Evolutionary conservation across 306 rosid genomes (phyloP).

Genomic region (Glycine soja): DNA sequence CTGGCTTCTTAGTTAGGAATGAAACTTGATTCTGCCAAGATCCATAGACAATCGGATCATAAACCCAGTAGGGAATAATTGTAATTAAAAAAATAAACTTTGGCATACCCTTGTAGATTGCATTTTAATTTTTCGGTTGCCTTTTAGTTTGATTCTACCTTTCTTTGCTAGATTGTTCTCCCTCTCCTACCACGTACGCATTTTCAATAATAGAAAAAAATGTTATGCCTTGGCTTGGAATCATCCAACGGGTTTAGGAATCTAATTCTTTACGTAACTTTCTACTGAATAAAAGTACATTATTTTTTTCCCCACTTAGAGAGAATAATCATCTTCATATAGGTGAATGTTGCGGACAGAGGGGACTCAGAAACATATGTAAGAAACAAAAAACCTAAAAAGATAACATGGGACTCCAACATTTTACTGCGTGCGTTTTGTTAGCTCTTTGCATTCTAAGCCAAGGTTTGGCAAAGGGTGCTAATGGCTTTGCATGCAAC

Average conservation of each 20-base stretch:
- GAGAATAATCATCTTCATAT: constrained; percentile 44
- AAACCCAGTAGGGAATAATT: not conserved
- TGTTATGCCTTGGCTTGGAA: constrained; percentile 31
- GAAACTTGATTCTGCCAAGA: constrained; percentile 18
- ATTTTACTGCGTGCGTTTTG: constrained; percentile 42
- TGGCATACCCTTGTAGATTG: constrained; percentile 8
- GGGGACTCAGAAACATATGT: constrained; percentile 14
- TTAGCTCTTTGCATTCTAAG: constrained; percentile 57
- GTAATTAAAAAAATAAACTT: constrained; percentile 16
- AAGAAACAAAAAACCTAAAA: not conserved
- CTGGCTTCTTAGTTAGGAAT: not conserved
- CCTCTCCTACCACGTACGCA: not conserved
- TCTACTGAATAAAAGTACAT: constrained; percentile 56
- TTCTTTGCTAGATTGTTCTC: constrained; percentile 58
- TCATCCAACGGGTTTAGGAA: constrained; percentile 55
- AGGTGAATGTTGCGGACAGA: constrained; percentile 18
- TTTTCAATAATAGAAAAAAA: not conserved
- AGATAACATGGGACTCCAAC: constrained; percentile 59
- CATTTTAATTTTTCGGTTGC: constrained; percentile 38
- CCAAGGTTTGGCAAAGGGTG: constrained; percentile 40
- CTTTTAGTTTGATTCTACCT: constrained; percentile 65
- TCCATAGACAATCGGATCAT: constrained; percentile 1
- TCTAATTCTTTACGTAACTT: constrained; percentile 78
- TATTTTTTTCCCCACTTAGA: not conserved
- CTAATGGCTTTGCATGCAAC: constrained; percentile 69